Evolutionary conservation across 192 early-diverging fungal species (phyloP).

Genomic region (Pecoramyces ruminantium): DNA sequence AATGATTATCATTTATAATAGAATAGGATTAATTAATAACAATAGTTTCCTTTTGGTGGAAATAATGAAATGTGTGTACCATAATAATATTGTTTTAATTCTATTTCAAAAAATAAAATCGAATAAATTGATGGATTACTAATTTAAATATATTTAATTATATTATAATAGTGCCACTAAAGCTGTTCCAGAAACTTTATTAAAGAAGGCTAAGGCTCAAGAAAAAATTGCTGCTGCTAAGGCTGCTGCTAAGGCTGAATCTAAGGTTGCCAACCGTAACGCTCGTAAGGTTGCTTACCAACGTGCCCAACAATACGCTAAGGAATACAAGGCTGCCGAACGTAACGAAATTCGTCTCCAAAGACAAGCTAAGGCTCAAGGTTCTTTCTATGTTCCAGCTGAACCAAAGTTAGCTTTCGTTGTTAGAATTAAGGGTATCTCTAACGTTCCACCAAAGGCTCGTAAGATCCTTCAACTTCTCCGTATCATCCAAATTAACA

Average conservation of each 20-base stretch:
- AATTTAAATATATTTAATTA: background rate
- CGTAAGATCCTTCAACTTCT: constrained; percentile 98
- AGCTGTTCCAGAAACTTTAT: constrained; percentile 61
- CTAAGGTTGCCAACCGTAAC: constrained; percentile 25
- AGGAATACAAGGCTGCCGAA: constrained; percentile 87
- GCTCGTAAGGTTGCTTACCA: constrained; percentile 97
- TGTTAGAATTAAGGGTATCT: constrained; percentile 98
- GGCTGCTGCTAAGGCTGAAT: constrained; percentile 23
- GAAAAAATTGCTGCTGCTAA: constrained; percentile 51
- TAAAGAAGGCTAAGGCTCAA: constrained; percentile 68
- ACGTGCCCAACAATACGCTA: constrained; percentile 96
- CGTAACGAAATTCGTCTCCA: constrained; percentile 74
- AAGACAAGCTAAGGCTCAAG: constrained; percentile 79
- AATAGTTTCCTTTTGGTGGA: background rate
- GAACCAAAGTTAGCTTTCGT: constrained; percentile 96
- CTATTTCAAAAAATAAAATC: background rate
- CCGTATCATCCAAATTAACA: constrained; percentile 99
- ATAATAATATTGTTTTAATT: background rate
- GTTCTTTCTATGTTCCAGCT: constrained; percentile 86
- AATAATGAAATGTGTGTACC: background rate
- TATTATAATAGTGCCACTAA: background rate
- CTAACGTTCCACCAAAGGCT: constrained; percentile 98
- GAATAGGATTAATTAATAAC: background rate
- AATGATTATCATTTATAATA: too few species aligned
- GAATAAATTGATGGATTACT: background rate